phyloP scores from a whole-genome alignment of 2,329 filamentous ascomycete genomes.

The Aspergillus sp. region DNA sequence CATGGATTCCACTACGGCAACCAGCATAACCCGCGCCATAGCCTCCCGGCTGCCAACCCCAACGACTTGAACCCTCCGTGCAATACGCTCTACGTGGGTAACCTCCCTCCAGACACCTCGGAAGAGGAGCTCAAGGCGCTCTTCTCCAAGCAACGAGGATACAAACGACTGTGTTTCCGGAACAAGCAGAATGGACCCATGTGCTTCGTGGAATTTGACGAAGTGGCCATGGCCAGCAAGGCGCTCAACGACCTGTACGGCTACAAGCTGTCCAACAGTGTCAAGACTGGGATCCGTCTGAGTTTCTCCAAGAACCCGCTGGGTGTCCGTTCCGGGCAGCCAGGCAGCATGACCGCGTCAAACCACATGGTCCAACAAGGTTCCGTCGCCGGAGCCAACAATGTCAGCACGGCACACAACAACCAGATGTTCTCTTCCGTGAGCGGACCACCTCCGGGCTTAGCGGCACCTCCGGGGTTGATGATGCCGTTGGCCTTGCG shows the following conservation, averaged over 20 bases:
- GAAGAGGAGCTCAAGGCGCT: constrained; percentile 92
- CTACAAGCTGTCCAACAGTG: constrained; percentile 75
- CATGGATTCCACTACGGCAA: constrained; percentile 49
- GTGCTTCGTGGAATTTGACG: constrained; percentile 98
- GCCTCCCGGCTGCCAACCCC: constrained; percentile 80
- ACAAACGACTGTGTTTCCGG: constrained; percentile 89
- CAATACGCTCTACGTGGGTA: constrained; percentile 97
- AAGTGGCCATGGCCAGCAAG: constrained; percentile 84
- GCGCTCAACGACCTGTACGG: constrained; percentile 86
- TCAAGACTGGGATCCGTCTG: constrained; percentile 87
- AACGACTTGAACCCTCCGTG: constrained; percentile 95
- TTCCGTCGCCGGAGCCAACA: constrained; percentile 52
- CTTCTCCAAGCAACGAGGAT: constrained; percentile 88
- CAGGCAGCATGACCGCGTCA: constrained; percentile 44
- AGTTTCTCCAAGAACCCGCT: constrained; percentile 97
- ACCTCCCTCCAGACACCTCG: constrained; percentile 81
- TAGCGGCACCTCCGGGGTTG: constrained; percentile 66
- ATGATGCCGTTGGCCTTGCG: constrained; percentile 32
- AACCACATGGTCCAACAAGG: constrained; percentile 44
- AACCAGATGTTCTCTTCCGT: constrained; percentile 57
- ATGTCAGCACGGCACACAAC: constrained; percentile 44
- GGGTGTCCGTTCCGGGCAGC: constrained; percentile 74
- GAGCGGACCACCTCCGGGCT: constrained; percentile 72
- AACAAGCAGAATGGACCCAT: constrained; percentile 94
- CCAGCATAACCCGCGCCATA: constrained; percentile 53